Conservation (phyloP, 2,329 filamentous ascomycete genomes). For the Fusarium sterilihyphosum region DNA sequence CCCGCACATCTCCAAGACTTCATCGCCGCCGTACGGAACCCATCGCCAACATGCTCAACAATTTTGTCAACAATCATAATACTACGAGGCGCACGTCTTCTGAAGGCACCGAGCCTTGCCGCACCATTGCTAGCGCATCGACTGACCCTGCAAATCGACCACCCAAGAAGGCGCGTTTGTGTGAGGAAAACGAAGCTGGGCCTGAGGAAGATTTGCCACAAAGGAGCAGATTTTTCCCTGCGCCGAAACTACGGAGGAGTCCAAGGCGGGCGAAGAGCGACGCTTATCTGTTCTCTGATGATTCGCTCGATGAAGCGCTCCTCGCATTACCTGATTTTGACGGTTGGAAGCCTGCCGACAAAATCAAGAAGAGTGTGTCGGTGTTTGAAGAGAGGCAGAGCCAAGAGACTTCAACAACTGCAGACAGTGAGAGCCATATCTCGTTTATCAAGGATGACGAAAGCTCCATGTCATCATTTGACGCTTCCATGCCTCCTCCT, state of each 20-base stretch:
- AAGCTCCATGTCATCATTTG: slow-evolving; percentile 37
- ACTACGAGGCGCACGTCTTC: slow-evolving; percentile 28
- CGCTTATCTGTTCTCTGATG: slow-evolving; percentile 62
- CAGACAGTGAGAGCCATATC: slow-evolving; percentile 36
- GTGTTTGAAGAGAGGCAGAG: slow-evolving; percentile 58
- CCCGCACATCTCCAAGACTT: slow-evolving; percentile 51
- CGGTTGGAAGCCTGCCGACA: slow-evolving; percentile 55
- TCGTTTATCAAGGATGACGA: slow-evolving; percentile 33
- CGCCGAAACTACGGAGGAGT: slow-evolving; percentile 39
- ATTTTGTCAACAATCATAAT: slow-evolving; percentile 36
- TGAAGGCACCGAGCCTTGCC: slow-evolving; percentile 12
- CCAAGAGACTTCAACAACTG: slow-evolving; percentile 36
- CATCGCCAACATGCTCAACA: slow-evolving; percentile 55
- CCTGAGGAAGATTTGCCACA: slow-evolving; percentile 49
- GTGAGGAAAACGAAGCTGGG: slow-evolving; percentile 57
- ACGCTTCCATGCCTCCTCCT: slow-evolving; percentile 45
- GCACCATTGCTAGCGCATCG: slow-evolving; percentile 11
- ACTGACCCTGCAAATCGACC: slow-evolving; percentile 52
- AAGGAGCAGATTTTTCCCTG: slow-evolving; percentile 66
- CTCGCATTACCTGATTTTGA: slow-evolving; percentile 61
- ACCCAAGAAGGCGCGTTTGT: slow-evolving; percentile 67
- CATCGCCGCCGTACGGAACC: slow-evolving; percentile 65
- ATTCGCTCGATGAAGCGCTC: slow-evolving; percentile 66
- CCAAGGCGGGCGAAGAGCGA: slow-evolving; percentile 50
- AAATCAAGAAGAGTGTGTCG: slow-evolving; percentile 50